Evolutionary conservation across 495 filamentous ascomycete genomes (phyloP).

Genomic region (Tuber borchii): DNA sequence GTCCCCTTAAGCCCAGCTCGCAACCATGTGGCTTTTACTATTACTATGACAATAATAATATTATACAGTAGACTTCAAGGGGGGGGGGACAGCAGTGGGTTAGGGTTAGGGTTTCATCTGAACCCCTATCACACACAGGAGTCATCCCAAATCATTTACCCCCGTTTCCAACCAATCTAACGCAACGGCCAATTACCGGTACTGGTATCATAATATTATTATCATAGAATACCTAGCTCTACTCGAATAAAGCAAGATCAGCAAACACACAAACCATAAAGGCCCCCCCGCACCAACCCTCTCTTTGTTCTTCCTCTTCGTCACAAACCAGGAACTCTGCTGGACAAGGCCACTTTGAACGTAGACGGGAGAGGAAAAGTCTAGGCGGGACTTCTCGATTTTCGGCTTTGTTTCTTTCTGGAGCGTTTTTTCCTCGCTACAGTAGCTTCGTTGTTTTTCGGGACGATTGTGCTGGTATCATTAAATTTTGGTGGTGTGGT

Average conservation of each 20-base stretch:
- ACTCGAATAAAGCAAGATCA: not conserved
- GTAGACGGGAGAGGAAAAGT: not conserved
- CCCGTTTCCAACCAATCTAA: not conserved
- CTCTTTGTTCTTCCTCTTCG: not conserved
- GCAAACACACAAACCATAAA: not conserved
- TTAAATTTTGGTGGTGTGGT: not conserved
- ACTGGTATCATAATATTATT: not conserved
- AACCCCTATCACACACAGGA: not conserved
- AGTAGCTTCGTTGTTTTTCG: not conserved
- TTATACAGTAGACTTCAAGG: not conserved
- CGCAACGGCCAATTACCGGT: conserved; percentile 1
- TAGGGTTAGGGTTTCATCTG: not conserved
- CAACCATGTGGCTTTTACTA: not conserved
- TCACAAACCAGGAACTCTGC: not conserved
- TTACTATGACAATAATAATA: too few species aligned
- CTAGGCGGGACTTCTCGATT: not conserved
- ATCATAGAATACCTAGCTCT: not conserved
- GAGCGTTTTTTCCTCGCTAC: not conserved
- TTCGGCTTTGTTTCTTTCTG: not conserved
- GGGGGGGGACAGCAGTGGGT: not conserved
- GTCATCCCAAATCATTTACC: not conserved
- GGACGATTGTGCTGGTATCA: not conserved
- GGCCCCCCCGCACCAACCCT: not conserved
- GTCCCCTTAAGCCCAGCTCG: not conserved
- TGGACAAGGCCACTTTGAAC: not conserved